Conservation (phyloP, 257 asterid genomes). For the Craterostigma plantagineum region DNA sequence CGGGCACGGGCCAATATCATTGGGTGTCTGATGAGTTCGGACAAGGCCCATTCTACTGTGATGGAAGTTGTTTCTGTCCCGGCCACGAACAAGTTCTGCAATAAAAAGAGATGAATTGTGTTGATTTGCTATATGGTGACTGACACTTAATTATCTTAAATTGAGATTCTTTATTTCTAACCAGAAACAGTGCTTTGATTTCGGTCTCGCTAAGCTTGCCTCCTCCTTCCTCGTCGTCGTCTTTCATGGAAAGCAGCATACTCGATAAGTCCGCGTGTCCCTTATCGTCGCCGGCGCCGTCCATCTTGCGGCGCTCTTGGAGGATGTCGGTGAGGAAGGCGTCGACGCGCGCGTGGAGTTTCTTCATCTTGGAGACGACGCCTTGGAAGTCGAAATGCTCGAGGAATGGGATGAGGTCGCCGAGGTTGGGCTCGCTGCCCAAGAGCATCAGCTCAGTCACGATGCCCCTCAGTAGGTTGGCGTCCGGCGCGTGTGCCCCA, state of each 20-base stretch:
- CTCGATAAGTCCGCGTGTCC: conserved; percentile 29
- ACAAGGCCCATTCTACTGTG: conserved; percentile 87
- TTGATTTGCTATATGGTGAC: too few species aligned
- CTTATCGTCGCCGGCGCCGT: background rate
- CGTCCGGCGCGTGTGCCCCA: conserved; percentile 37
- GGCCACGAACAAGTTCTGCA: conserved; percentile 54
- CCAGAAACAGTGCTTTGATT: conserved; percentile 83
- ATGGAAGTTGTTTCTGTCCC: conserved; percentile 83
- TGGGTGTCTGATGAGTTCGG: conserved; percentile 59
- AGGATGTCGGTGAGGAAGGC: conserved; percentile 33
- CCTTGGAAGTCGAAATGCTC: conserved; percentile 68
- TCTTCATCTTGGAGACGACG: conserved; percentile 58
- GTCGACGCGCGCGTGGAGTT: conserved; percentile 59
- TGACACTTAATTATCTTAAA: too few species aligned
- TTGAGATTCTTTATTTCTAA: conserved; percentile 9
- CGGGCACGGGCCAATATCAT: conserved; percentile 29
- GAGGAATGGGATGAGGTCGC: conserved; percentile 71
- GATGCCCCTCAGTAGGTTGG: conserved; percentile 72
- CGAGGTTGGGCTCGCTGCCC: conserved; percentile 73
- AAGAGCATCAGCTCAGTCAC: conserved; percentile 69
- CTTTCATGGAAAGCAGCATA: conserved; percentile 34
- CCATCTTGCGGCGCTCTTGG: conserved; percentile 38
- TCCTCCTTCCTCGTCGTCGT: conserved; percentile 23
- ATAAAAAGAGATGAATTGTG: too few species aligned
- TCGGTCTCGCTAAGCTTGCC: conserved; percentile 48